phyloP scores from a whole-genome alignment of 768 basidiomycete genomes.

The Lentinula lateritia region DNA sequence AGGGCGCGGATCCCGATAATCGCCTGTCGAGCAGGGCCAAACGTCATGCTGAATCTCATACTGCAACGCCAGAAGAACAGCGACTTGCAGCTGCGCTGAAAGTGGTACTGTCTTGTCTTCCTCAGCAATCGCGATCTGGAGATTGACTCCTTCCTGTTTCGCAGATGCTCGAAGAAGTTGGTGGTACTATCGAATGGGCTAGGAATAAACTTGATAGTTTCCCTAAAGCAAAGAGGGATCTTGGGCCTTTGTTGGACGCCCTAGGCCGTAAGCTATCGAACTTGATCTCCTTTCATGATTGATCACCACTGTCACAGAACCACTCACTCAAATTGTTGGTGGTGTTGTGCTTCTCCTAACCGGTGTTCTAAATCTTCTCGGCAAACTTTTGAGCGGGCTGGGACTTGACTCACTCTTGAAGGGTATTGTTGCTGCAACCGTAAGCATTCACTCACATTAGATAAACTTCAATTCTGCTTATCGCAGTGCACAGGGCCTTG shows the following conservation, averaged over 20 bases:
- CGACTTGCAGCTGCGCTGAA: slow-evolving; percentile 32
- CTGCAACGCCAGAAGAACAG: slow-evolving; percentile 31
- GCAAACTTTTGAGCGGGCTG: slow-evolving; percentile 25
- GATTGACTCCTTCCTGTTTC: not conserved
- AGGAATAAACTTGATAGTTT: slow-evolving; percentile 28
- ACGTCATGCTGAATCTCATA: slow-evolving; percentile 27
- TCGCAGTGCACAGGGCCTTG: slow-evolving; percentile 20
- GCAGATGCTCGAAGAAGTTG: slow-evolving; percentile 30
- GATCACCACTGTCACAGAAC: slow-evolving; percentile 17
- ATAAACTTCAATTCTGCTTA: not conserved
- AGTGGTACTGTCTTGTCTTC: slow-evolving; percentile 17
- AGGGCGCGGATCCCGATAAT: slow-evolving; percentile 31
- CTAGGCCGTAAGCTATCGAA: slow-evolving; percentile 22
- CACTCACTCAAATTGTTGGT: slow-evolving; percentile 32
- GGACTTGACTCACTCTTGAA: slow-evolving; percentile 27
- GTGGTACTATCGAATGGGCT: slow-evolving; percentile 33
- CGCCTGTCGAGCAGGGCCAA: slow-evolving; percentile 28
- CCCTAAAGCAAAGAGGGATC: slow-evolving; percentile 32
- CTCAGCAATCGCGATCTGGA: not conserved
- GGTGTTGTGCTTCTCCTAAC: slow-evolving; percentile 29
- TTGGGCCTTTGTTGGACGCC: slow-evolving; percentile 30
- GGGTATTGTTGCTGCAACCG: slow-evolving; percentile 25
- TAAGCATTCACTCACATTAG: slow-evolving; percentile 1
- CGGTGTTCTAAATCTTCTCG: slow-evolving; percentile 30
- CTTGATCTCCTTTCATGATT: not conserved